Conservation (phyloP, 345 rosid species). For the Kernera saxatilis region DNA sequence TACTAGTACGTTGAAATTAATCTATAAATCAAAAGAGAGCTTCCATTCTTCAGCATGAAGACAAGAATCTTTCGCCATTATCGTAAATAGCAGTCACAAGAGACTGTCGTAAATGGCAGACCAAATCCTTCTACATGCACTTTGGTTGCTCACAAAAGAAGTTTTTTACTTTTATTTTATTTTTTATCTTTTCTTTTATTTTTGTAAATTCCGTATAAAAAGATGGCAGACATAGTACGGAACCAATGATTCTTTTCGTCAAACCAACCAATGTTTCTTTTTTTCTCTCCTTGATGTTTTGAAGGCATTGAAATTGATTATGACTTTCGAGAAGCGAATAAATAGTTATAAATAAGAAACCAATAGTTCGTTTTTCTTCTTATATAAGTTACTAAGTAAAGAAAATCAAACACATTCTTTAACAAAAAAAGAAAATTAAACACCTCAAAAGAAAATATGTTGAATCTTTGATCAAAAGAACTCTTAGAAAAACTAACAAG, state of each 20-base stretch:
- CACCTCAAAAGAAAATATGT: no score
- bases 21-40: background rate
- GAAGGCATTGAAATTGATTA: background rate
- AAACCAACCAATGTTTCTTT: constrained; percentile 6
- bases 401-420: no score
- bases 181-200: background rate
- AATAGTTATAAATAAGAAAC: background rate
- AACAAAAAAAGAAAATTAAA: no score
- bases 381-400: no score
- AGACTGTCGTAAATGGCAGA: constrained; percentile 27
- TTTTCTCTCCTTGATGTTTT: background rate
- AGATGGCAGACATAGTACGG: constrained; percentile 19
- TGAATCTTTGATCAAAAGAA: no score
- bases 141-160: background rate
- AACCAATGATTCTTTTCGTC: constrained; percentile 20
- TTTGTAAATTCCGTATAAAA: background rate
- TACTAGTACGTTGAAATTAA: background rate
- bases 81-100: background rate
- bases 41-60: constrained; percentile 22
- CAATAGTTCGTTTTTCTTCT: background rate
- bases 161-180: background rate
- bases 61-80: constrained; percentile 17
- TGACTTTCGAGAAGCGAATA: background rate
- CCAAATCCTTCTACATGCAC: constrained; percentile 2
- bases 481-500: no score